Evolutionary conservation across 2,329 filamentous ascomycete species (phyloP), one percentile per base, ranked within the genome.

Genomic region (Dactylellina parvicollis): DNA sequence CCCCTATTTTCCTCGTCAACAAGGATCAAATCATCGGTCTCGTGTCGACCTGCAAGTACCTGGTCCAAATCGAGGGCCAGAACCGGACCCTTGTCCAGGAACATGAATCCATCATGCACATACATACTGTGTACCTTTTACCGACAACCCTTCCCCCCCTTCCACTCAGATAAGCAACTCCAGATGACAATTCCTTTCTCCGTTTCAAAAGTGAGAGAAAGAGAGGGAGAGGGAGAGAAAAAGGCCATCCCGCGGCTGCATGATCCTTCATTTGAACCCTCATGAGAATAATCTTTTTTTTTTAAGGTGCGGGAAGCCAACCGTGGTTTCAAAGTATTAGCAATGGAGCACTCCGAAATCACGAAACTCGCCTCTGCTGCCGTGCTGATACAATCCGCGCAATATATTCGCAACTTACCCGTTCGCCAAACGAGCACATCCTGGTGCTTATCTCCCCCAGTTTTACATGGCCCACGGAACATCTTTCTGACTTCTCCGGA

Each of bases 301-400:
- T 26, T 26, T 12, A 28, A 9, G 16, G 26, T 52, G 28, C 60
- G 60, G 49, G 60, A 64, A 46, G 36, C 38, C n/a, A 47, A 65
- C 60, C 60, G 44, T 65, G 60, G 60, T 65, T 55, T 46, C 49
- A 56, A 65, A 24, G 20, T 46, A 65, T 64, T 62, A 62, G 36
- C 22, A 28, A 42, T 30, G 18, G 22, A 40, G 22, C 26, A 10
- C 9, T 24, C 14, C 32, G n/a, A 4, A 28, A 28, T 28, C 22
- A 50, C 18, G 46, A 40, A 55, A 20, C 38, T 30, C 34, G 14
- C 24, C 20, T 8, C 30, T n/a, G 26, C 4, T 26, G 10, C 5
- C 12, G 14, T 49, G 49, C 38, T 56, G 49, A 24, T 34, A n/a
- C 28, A 56, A 36, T 65, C 49, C 46, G 59, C 60, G 36, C 40